These are phyloP conservation scores for Phytophthora pisi DNA, from an alignment of 352 stramenopile species.

Conservation along the genomic window DNA sequence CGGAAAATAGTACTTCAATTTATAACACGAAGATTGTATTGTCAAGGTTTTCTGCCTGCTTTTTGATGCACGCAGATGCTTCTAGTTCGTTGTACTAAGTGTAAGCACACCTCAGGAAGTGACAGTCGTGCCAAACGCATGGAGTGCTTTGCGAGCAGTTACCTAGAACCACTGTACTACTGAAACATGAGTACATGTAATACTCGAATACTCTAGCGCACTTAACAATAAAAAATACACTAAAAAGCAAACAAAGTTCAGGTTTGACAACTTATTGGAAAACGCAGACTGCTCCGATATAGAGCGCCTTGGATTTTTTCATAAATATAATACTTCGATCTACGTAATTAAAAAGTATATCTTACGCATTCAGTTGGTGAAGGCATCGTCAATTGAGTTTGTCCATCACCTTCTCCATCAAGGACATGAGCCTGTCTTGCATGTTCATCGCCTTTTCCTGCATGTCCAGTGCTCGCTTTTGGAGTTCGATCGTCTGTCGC, in stretches of 20 bases:
- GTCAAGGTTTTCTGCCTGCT: neutral
- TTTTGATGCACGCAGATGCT: neutral
- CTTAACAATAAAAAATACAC: neutral
- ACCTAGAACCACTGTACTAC: neutral
- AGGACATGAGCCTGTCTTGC: constrained; percentile 30
- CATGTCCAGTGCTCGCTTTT: constrained; percentile 30
- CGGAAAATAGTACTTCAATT: constrained; percentile 10
- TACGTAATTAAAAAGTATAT: neutral
- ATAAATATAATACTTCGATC: neutral
- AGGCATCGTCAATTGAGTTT: constrained; percentile 20
- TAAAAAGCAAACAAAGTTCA: too few species aligned
- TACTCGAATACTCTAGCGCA: neutral
- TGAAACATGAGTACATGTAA: neutral
- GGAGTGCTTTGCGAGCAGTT: neutral
- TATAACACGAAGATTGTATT: neutral
- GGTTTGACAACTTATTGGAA: too few species aligned
- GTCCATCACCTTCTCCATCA: constrained; percentile 40
- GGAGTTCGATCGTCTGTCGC: constrained; percentile 26
- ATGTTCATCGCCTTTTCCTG: constrained; percentile 36
- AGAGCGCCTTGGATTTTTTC: neutral
- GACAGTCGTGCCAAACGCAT: neutral
- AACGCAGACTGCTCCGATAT: too few species aligned
- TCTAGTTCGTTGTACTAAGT: too few species aligned
- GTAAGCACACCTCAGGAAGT: neutral
- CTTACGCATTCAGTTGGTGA: neutral